Evolutionary conservation across 2,329 filamentous ascomycete species (phyloP), one percentile per base, ranked within the genome.

Genomic region (Penicillium sp.): DNA sequence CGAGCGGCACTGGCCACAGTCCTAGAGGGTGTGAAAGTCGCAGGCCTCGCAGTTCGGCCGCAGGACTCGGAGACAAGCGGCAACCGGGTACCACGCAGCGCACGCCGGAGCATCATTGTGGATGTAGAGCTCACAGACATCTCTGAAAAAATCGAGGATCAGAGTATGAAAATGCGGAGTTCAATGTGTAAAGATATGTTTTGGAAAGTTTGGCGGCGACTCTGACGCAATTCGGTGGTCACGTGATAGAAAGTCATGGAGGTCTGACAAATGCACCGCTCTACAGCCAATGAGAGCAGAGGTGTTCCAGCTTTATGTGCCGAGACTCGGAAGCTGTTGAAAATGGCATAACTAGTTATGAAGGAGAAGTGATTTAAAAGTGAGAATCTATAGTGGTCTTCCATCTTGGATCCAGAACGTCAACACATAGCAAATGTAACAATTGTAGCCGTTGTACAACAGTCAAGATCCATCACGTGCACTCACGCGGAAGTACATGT

Each of bases 1-100:
- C 71, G 63, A 31, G 69, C 65, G 35, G 69, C 69, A 51, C 69
- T 73, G 52, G 74, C 70, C 24, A 74, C 60, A 45, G 57, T 65
- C 62, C 71, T 68, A 47, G 62, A 65, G 11, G 58, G 55, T 43
- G 52, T 58, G 43, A 59, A 63, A 38, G 61, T 56, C 24, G 58
- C 57, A n/a, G 64, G 49, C 32, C 59, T 51, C 37, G 65, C 51
- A 41, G 58, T 50, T 44, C 60, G 57, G 42, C 59, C 58, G 28
- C 61, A 57, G 43, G 60, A 51, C 49, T 66, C 62, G 39, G 52
- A 42, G 18, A 57, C 47, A n/a, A 49, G 54, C 16, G 54, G 46
- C 28, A 58, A 49, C 39, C 60, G 57, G 43, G 51, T 48, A 42
- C 46, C 54, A 39, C 63, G 46, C 14, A 68, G 46, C 3, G 64